These are phyloP conservation scores for Bolboschoenoplectus hybrid DNA, from an alignment of 202 grass and related monocot species.

Conservation along the genomic window DNA sequence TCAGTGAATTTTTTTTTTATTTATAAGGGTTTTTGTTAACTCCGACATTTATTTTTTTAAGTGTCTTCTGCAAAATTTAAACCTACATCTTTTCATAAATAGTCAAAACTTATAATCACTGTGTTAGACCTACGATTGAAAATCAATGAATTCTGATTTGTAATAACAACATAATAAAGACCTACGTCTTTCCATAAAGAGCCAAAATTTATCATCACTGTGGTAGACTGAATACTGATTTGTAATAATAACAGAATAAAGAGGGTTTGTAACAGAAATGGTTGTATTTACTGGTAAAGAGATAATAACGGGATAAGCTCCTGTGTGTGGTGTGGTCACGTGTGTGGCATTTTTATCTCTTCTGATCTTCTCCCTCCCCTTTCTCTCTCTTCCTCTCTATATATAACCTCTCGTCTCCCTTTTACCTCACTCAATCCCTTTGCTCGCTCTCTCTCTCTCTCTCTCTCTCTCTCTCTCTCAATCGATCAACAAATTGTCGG, in stretches of 20 bases:
- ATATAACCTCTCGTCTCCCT: not conserved
- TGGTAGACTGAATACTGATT: no score
- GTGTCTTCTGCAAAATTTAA: no score
- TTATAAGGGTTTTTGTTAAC: no score
- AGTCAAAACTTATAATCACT: no score
- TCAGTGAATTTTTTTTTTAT: no score
- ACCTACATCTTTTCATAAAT: no score
- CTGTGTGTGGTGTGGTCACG: not conserved
- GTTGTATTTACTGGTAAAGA: not conserved
- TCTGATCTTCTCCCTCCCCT: not conserved
- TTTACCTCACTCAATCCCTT: constrained; percentile 16
- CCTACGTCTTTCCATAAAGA: no score
- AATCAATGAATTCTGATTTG: no score
- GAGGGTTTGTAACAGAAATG: not conserved
- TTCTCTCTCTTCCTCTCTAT: not conserved
- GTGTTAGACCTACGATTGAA: no score
- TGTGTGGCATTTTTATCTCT: constrained; percentile 21
- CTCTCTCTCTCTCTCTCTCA: not conserved
- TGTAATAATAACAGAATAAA: not conserved
- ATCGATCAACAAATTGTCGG: not conserved
- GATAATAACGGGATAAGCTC: constrained; percentile 5
- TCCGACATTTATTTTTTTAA: no score
- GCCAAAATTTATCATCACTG: no score
- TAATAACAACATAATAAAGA: no score
- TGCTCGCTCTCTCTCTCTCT: not conserved